Base-by-base conservation (phyloP, 305 asterid species). In the Vinca major region DNA sequence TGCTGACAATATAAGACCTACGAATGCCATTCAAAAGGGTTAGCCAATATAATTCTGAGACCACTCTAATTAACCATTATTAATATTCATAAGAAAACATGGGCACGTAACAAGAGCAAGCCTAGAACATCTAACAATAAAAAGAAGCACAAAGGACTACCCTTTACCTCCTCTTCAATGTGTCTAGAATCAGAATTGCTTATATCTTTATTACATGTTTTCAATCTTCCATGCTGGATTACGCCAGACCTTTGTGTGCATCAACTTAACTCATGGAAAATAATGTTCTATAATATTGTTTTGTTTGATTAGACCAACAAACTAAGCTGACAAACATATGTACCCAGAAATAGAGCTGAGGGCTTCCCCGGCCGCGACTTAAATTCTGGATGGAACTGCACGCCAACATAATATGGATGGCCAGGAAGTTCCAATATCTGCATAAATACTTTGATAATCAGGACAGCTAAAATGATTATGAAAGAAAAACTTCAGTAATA, bases 311-410 rank as follows among this genome's bases (percentile, higher is more conserved):
- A 37, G 37, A 62, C 14, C 40, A 66, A 33, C 26, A 40, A 65
- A 71, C 57, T 47, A 17, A 11, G 47, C 9, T 45, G 14, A 70
- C 55, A 69, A 63, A 65, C 47, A 1, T 10, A 57, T 52, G 26
- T 81, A 93, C 99, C 99, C 73, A 85, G 74, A 77, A 94, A 91
- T 52, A 73, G 73, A 72, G 97, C 89, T 0, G 99, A 91, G 55
- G 97, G 97, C 62, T 85, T 86, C 72, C 96, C 99, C 41, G 96
- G 97, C 61, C 99, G 88, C 14, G 96, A 94, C 80, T 94, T 94
- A 73, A 77, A 91, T 83, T 94, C 99, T 40, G 97, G 99, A 77
- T 94, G 99, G 70, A 94, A 94, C 81, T 94, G 99, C 74, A 86
- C 96, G 20, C 99, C 97, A 69, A 91, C 89, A 68, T 87, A 93